These are phyloP conservation scores for Gynostemma pentaphyllum DNA, from an alignment of 306 rosid species.

Conservation along the genomic window DNA sequence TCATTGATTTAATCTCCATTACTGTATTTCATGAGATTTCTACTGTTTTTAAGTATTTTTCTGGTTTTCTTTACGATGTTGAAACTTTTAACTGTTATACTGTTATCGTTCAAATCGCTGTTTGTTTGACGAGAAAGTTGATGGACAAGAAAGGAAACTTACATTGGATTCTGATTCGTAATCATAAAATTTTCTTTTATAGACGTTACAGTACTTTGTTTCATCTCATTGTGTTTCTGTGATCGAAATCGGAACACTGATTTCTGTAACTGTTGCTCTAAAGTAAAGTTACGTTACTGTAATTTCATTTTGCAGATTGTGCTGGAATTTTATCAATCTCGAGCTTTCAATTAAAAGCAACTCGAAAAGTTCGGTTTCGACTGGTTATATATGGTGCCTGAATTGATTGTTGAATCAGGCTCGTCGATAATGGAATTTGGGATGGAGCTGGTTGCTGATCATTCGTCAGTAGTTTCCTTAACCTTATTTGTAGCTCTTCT, in stretches of 20 bases:
- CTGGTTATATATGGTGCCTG: neutral
- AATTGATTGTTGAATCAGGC: neutral
- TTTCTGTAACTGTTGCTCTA: neutral
- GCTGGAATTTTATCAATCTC: neutral
- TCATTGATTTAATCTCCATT: neutral
- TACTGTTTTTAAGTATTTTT: neutral
- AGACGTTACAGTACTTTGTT: neutral
- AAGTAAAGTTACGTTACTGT: neutral
- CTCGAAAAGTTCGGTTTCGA: neutral
- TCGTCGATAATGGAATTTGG: slow-evolving; percentile 8
- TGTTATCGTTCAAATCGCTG: neutral
- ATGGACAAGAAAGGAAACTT: neutral
- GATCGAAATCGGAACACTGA: neutral
- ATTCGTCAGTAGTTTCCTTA: slow-evolving; percentile 71
- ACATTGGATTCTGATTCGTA: neutral
- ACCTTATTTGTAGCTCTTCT: slow-evolving; percentile 84
- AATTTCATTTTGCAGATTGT: neutral
- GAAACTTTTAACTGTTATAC: neutral
- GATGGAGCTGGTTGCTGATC: slow-evolving; percentile 41
- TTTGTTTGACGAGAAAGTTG: slow-evolving; percentile 7
- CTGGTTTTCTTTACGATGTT: neutral
- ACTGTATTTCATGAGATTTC: neutral
- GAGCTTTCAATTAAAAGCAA: neutral
- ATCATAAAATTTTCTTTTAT: neutral
- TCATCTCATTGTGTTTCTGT: neutral